Base-by-base conservation (phyloP, 1,284 basidiomycete genomes). In the Fereydounia khargensis region DNA sequence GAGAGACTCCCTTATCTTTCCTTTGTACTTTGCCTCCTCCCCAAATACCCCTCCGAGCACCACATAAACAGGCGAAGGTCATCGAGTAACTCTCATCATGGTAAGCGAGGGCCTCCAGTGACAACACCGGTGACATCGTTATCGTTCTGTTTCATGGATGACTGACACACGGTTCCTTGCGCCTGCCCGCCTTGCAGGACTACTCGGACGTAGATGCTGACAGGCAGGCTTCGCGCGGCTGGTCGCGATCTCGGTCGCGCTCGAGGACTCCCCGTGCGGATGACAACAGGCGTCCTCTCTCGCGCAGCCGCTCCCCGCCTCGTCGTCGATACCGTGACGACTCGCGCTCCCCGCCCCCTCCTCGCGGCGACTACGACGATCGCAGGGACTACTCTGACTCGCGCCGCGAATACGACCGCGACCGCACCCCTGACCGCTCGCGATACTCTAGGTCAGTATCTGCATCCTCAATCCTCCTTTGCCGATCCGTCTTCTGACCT, bases 191-290 rank as follows among this genome's bases (percentile, higher is more conserved):
- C n/a, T 17, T 42, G 35, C 47, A 49, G 33, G 45, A 61, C 43
- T 55, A 56, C 42, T 41, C 49, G 39, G 58, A 61, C 27, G 50
- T 56, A 31, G 52, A 61, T 41, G 40, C 55, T 25, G 58, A 61
- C 33, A 47, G 47, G 21, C 39, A 48, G 39, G 52, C 48, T 41
- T 39, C 42, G 28, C 51, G 58, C 13, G 52, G 53, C 13, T 44
- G 58, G 27, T 61, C 58, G n/a, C 51, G 50, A 41, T 54, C 57
- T 19, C 51, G 57, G 40, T 60, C 57, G 13, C 56, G 44, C 24
- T 59, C 56, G 35, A 42, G 35, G 23, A 60, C 57, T 4, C 57
- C 51, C 31, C 44, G 54, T 19, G 42, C 57, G 30, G 42, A 44
- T 13, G 42, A 40, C 19, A 21, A 28, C 24, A 59, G 50, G 24